Base-by-base conservation (phyloP, 495 filamentous ascomycete genomes). In the Podospora pseudopauciseta region DNA sequence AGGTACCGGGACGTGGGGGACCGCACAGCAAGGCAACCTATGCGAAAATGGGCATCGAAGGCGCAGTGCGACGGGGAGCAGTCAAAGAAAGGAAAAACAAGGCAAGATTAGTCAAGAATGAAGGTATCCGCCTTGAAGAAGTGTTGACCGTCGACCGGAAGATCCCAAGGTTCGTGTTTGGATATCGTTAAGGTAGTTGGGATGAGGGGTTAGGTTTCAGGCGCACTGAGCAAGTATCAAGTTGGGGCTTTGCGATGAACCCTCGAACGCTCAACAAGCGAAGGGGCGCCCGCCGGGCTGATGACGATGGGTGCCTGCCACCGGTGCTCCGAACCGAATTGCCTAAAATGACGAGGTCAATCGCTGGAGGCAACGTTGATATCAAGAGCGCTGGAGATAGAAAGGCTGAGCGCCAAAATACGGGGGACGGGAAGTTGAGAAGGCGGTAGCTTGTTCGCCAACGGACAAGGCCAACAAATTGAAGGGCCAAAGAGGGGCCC, bases 391-490 rank as follows among this genome's bases (percentile, higher is more conserved):
- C 1, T 49, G 39, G 15, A 49, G 39, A 49, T 13, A 49, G 13
- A 13, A 11, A 13, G 39, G 39, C 39, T 49, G 39, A 49, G 39
- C 9, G 39, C 39, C 39, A 49, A 49, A 49, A 49, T 0, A 9
- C 39, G 39, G 60, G 20, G 49, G 30, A 58, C 13, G 20, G 53
- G 49, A 32, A 32, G 58, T 20, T 26, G 39, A 23, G 30, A 55
- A 23, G 1, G 23, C 23, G 28, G 63, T 2, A 55, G 4, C 26
- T 61, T 61, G 39, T 49, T 49, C 39, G 39, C 39, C 39, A 49
- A 49, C 30, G n/a, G 61, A 30, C 53, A 26, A 27, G 63, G 65
- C 65, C 68, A 70, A 70, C 68, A 66, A 66, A 60, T 63, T 57
- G 61, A 53, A 67, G 66, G 23, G 28, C 58, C 26, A 54, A 65